Percentiles rank a stretch among this genome's conserved stretches.
Evolutionary conservation across 2,329 filamentous ascomycete genomes (phyloP).

Genomic region (Tolypocladium guangdongense): DNA sequence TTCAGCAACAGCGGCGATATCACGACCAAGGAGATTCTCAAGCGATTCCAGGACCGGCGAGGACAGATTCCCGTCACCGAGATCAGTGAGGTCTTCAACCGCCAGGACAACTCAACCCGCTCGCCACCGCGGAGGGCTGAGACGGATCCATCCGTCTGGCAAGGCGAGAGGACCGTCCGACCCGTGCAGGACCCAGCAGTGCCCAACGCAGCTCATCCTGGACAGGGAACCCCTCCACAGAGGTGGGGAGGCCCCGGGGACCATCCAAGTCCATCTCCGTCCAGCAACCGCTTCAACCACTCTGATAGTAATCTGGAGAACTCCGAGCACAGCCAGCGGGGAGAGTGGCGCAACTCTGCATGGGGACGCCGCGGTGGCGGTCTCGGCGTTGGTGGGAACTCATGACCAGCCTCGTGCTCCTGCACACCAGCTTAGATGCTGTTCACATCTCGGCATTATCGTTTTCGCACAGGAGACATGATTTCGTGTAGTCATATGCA

Average conservation of each 20-base stretch:
- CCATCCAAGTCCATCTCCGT: conserved; percentile 27
- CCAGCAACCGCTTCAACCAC: conserved; percentile 29
- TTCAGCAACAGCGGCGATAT: conserved; percentile 78
- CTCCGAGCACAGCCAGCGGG: conserved; percentile 31
- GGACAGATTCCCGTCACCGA: conserved; percentile 49
- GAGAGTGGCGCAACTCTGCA: conserved; percentile 48
- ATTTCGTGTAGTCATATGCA: conserved; percentile 25
- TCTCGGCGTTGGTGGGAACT: conserved; percentile 36
- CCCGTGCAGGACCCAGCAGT: conserved; percentile 55
- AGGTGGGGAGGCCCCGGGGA: conserved; percentile 38
- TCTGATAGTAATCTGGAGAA: conserved; percentile 29
- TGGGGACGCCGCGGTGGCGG: conserved; percentile 40
- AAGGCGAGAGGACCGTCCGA: conserved; percentile 73
- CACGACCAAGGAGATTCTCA: conserved; percentile 94
- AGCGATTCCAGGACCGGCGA: conserved; percentile 74
- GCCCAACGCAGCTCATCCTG: conserved; percentile 23
- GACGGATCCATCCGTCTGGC: conserved; percentile 75
- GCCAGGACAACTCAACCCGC: conserved; percentile 45
- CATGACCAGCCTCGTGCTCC: conserved; percentile 14
- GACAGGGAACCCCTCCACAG: conserved; percentile 37
- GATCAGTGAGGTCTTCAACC: conserved; percentile 44
- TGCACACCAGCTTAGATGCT: conserved; percentile 1
- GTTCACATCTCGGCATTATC: conserved; percentile 1
- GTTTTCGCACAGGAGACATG: conserved; percentile 15
- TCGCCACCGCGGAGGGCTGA: conserved; percentile 59